phyloP scores from a whole-genome alignment of 768 basidiomycete genomes.

The Amanita fuliginea region DNA sequence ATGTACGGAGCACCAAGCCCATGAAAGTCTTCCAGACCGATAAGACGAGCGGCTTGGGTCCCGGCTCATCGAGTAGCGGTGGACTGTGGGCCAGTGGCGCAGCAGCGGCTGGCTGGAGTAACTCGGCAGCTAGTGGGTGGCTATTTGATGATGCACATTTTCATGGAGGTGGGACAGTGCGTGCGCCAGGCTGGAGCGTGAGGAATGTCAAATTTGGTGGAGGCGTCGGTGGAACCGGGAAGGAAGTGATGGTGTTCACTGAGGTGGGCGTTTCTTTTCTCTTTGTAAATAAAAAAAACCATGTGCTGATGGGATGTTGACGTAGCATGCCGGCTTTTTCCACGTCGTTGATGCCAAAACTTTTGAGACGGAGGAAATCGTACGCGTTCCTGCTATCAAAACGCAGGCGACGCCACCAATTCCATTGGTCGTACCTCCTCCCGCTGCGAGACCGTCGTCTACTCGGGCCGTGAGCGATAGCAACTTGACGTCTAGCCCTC shows the following conservation, averaged over 20 bases:
- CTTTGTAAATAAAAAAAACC: too few species aligned
- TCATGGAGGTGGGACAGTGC: constrained; percentile 51
- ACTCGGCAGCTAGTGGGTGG: constrained; percentile 4
- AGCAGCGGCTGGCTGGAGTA: constrained; percentile 31
- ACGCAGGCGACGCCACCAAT: constrained; percentile 5
- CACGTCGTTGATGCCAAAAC: constrained; percentile 85
- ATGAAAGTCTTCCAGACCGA: constrained; percentile 59
- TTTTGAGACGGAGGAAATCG: constrained; percentile 65
- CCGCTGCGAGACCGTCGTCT: background rate
- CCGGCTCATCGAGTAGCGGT: constrained; percentile 4
- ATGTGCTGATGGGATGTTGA: background rate
- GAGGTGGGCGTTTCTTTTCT: constrained; percentile 43
- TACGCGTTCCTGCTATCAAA: constrained; percentile 40
- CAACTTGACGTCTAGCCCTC: constrained; percentile 4
- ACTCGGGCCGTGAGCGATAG: constrained; percentile 4
- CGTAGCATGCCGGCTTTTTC: constrained; percentile 68
- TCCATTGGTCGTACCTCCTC: constrained; percentile 4
- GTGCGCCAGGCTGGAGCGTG: constrained; percentile 75
- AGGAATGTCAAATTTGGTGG: constrained; percentile 80
- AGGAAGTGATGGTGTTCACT: constrained; percentile 81
- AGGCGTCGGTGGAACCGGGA: constrained; percentile 35
- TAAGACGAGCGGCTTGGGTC: constrained; percentile 16
- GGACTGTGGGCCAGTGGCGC: constrained; percentile 14
- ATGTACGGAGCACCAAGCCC: constrained; percentile 64
- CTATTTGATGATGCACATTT: constrained; percentile 47